Percentiles rank a stretch among this genome's conserved stretches.
These are phyloP conservation scores for Kazachstania africana DNA, from an alignment of 805 yeast species.

Conservation along the genomic window DNA sequence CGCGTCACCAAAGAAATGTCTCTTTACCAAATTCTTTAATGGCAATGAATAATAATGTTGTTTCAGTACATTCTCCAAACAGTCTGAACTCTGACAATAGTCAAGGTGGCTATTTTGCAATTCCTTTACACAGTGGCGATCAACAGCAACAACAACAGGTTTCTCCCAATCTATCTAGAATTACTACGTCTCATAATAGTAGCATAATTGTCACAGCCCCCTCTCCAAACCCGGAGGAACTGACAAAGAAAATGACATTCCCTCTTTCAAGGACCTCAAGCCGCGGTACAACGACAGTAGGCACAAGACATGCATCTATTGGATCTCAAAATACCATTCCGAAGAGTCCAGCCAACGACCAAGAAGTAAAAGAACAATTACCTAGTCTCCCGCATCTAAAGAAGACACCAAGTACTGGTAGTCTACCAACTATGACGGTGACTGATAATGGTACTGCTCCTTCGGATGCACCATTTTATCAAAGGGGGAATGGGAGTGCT, in stretches of 20 bases:
- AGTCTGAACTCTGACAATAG: slow-evolving; percentile 19
- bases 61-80: slow-evolving; percentile 16
- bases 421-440: slow-evolving; percentile 5
- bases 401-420: slow-evolving; percentile 9
- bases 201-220: background rate
- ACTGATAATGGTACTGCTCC: background rate
- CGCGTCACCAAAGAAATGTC: slow-evolving; percentile 14
- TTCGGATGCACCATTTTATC: slow-evolving; percentile 6
- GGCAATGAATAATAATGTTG: slow-evolving; percentile 3
- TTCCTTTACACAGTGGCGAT: slow-evolving; percentile 17
- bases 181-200: slow-evolving; percentile 12
- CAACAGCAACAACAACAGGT: slow-evolving; percentile 5
- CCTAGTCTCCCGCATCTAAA: slow-evolving; percentile 2
- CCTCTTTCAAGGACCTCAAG: too few relatives aligned
- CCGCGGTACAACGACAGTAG: slow-evolving; percentile 1
- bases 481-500: slow-evolving; percentile 16
- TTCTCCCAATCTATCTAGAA: slow-evolving; percentile 6
- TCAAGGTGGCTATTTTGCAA: slow-evolving; percentile 26
- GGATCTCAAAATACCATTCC: background rate
- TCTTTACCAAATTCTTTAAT: slow-evolving; percentile 11
- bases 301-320: background rate
- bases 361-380: slow-evolving; percentile 4
- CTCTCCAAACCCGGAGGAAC: background rate
- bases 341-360: background rate
- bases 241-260: slow-evolving; percentile 2